Evolutionary conservation across 129 eudicot species (phyloP).

Genomic region (Gnaphalium uliginosum): DNA sequence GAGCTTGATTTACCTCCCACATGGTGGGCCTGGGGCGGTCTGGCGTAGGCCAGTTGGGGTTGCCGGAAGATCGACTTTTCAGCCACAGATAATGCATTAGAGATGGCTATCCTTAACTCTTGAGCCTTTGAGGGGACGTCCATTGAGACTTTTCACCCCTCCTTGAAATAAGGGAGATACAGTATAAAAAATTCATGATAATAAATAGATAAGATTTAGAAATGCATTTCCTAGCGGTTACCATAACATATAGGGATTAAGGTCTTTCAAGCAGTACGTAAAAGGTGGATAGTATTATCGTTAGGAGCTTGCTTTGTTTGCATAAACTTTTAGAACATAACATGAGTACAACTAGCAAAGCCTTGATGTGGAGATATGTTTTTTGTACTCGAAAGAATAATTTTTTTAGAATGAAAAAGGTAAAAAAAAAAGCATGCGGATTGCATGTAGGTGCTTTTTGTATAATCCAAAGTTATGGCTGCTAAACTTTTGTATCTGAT

Average conservation of each 20-base stretch:
- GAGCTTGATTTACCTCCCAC: too few species aligned
- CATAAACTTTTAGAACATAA: neutral
- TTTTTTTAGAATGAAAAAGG: neutral
- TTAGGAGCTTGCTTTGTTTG: slow-evolving; percentile 3
- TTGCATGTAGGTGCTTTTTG: neutral
- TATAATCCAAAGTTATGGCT: neutral
- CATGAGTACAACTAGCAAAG: neutral
- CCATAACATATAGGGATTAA: neutral
- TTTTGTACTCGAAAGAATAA: neutral
- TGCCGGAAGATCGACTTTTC: too few species aligned
- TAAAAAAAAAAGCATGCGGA: neutral
- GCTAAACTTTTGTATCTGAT: slow-evolving; percentile 41
- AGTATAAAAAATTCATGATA: neutral
- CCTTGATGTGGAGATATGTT: slow-evolving; percentile 8
- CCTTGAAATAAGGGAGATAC: neutral
- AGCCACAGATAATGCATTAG: neutral
- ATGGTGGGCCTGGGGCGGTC: too few species aligned
- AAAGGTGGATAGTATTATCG: neutral
- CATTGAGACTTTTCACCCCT: neutral
- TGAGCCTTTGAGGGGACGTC: too few species aligned
- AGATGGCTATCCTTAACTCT: neutral
- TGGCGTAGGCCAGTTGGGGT: too few species aligned
- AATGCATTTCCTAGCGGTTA: neutral
- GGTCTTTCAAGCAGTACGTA: neutral
- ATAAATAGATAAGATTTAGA: neutral